These are phyloP conservation scores for Hymenoscyphus scutula DNA, from an alignment of 2,329 filamentous ascomycete species.

Conservation along the genomic window DNA sequence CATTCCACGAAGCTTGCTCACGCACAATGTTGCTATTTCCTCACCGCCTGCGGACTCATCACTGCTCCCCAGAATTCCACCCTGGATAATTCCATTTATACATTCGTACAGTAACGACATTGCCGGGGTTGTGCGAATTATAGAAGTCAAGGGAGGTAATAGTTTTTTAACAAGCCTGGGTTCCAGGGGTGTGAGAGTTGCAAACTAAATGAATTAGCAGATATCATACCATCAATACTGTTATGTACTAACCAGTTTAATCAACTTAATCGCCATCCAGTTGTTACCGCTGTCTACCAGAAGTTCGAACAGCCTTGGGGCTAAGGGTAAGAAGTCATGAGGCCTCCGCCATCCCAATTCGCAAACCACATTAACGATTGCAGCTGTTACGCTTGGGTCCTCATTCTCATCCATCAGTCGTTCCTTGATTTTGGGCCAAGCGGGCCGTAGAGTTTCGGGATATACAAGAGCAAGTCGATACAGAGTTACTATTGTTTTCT, in stretches of 20 bases:
- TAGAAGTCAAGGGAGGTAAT: slow-evolving; percentile 82
- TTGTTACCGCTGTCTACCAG: slow-evolving; percentile 92
- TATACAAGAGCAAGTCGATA: slow-evolving; percentile 95
- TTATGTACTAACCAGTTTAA: slow-evolving; percentile 71
- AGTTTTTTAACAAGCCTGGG: slow-evolving; percentile 89
- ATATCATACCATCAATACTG: not conserved
- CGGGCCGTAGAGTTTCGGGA: slow-evolving; percentile 84
- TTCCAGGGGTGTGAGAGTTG: slow-evolving; percentile 87
- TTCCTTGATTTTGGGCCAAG: slow-evolving; percentile 98
- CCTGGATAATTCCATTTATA: slow-evolving; percentile 97
- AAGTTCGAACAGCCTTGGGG: slow-evolving; percentile 87
- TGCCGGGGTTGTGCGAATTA: slow-evolving; percentile 90
- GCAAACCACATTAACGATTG: slow-evolving; percentile 95
- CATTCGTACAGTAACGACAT: slow-evolving; percentile 99
- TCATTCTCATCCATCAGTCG: slow-evolving; percentile 85
- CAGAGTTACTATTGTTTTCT: slow-evolving; percentile 93
- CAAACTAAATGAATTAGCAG: slow-evolving; percentile 61
- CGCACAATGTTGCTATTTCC: slow-evolving; percentile 88
- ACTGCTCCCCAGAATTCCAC: slow-evolving; percentile 82
- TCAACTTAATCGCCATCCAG: slow-evolving; percentile 99
- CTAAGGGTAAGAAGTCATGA: slow-evolving; percentile 88
- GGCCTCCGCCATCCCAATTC: slow-evolving; percentile 93
- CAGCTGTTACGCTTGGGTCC: slow-evolving; percentile 89
- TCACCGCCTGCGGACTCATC: slow-evolving; percentile 80
- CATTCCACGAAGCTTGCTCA: slow-evolving; percentile 91